Evolutionary conservation across 441 rosid genomes (phyloP).

Genomic region (Brassica hybrid): DNA sequence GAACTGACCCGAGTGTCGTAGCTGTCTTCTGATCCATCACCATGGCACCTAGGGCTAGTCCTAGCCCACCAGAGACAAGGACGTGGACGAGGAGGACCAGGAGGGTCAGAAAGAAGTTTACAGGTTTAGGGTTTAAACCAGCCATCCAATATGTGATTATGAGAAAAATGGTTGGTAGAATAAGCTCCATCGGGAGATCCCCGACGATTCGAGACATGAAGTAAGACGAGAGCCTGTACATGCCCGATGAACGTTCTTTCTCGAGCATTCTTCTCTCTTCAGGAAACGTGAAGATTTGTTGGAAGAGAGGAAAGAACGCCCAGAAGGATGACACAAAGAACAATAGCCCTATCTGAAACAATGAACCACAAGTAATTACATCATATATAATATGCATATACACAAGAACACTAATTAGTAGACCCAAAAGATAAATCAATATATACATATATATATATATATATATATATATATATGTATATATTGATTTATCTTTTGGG

Average conservation of each 20-base stretch:
- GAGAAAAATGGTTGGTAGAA: constrained; percentile 60
- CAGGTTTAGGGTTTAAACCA: constrained; percentile 52
- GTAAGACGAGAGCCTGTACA: constrained; percentile 70
- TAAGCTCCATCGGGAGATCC: constrained; percentile 79
- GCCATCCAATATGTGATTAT: constrained; percentile 75
- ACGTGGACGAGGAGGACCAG: constrained; percentile 65
- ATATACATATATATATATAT: no score
- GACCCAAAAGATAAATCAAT: no score
- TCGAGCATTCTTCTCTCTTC: constrained; percentile 75
- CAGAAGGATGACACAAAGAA: constrained; percentile 72
- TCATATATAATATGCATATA: background rate
- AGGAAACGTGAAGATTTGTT: constrained; percentile 84
- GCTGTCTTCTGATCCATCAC: constrained; percentile 83
- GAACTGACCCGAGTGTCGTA: constrained; percentile 81
- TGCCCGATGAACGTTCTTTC: constrained; percentile 84
- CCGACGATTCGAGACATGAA: constrained; percentile 51
- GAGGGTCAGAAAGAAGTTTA: constrained; percentile 53
- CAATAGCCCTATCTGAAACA: constrained; percentile 72
- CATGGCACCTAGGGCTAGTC: constrained; percentile 84
- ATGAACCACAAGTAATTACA: constrained; percentile 1
- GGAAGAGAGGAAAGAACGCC: constrained; percentile 71
- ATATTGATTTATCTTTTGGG: no score
- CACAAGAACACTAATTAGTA: constrained; percentile 38
- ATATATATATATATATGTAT: no score
- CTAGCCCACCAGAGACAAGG: constrained; percentile 87